Evolutionary conservation across 352 stramenopile genomes (phyloP), one percentile per base, ranked within the genome.

Genomic region (Peronospora belbahrii): DNA sequence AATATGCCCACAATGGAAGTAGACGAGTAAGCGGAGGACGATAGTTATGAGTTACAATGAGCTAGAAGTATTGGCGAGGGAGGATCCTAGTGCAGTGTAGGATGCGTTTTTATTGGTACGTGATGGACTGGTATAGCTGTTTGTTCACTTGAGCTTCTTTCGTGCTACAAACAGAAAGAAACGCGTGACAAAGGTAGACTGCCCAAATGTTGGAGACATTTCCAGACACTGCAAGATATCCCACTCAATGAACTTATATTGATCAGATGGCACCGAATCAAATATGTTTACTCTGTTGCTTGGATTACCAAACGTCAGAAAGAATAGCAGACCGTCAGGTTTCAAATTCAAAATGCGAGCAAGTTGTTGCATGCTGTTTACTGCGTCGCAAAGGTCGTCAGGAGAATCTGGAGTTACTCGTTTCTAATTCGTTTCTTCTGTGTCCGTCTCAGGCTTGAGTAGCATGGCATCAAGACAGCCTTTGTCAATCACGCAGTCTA

Each of bases 391-490:
- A 0, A 78, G 58, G 15, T 75, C 66, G 33, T 70, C 65, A 4
- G 46, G 31, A 13, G 68, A 78, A 53, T 76, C 65, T 2, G 51
- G 33, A 1, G 61, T 47, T 11, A 81, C 50, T 1, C 58, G 39
- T 30, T 75, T 75, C 70, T 66, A 81, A 30, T 65, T 68, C 19
- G 64, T 67, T 18, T 63, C 65, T 7, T 49, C 44, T 4, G 62
- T 54, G 15, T 72, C 56, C 1, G 70, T 81, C 51, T 81, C 70
- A 7, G 60, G 66, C 38, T 65, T 64, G 24, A 81, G 52, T 14
- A 81, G 40, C 70, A 81, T 82, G 13, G 67, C 70, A 52, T 82
- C 70, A 15, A 82, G 42, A 44, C 70, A 78, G 11, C 70, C 70
- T 44, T 82, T 82, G 44, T 82, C 66, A 11, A 81, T 54, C 42